Conservation (phyloP, 164 flowering plant genomes). For the Magnolia kwangsiensis region DNA sequence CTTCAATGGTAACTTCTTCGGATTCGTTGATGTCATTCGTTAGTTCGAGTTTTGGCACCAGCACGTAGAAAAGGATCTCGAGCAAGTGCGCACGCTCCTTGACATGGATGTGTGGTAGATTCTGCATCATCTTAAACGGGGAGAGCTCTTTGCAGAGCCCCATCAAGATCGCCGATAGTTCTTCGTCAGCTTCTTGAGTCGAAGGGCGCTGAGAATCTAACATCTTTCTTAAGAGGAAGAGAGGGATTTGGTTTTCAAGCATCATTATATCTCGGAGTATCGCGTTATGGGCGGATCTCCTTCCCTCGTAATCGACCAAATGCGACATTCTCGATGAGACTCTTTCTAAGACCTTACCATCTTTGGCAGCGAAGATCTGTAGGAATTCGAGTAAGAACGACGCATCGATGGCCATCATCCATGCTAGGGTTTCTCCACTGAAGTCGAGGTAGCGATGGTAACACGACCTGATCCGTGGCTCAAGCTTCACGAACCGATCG, state of each 20-base stretch:
- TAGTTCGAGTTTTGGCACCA: constrained; percentile 15
- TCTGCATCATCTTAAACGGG: constrained; percentile 27
- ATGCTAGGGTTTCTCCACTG: constrained; percentile 23
- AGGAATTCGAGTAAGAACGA: constrained; percentile 32
- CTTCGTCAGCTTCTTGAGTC: constrained; percentile 16
- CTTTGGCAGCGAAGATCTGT: constrained; percentile 10
- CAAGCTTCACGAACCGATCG: constrained; percentile 13
- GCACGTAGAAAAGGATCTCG: constrained; percentile 27
- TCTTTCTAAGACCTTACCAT: background rate
- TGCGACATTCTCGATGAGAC: constrained; percentile 11
- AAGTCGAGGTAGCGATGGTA: constrained; percentile 28
- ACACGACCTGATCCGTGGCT: constrained; percentile 17
- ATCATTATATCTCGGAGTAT: constrained; percentile 27
- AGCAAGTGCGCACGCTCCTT: constrained; percentile 25
- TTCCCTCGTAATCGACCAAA: constrained; percentile 16
- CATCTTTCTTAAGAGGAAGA: background rate
- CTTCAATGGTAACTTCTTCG: background rate
- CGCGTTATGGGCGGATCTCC: constrained; percentile 18
- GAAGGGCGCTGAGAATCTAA: constrained; percentile 1
- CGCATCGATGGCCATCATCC: constrained; percentile 31
- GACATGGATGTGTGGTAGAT: background rate
- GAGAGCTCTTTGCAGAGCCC: constrained; percentile 33
- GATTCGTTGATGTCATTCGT: background rate
- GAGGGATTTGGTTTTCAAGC: constrained; percentile 18
- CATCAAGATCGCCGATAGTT: constrained; percentile 24